Percentiles rank a stretch among this genome's conserved stretches.
Evolutionary conservation across 192 early-diverging fungal species (phyloP).

Genomic region (Jimgerdemannia lactiflua): DNA sequence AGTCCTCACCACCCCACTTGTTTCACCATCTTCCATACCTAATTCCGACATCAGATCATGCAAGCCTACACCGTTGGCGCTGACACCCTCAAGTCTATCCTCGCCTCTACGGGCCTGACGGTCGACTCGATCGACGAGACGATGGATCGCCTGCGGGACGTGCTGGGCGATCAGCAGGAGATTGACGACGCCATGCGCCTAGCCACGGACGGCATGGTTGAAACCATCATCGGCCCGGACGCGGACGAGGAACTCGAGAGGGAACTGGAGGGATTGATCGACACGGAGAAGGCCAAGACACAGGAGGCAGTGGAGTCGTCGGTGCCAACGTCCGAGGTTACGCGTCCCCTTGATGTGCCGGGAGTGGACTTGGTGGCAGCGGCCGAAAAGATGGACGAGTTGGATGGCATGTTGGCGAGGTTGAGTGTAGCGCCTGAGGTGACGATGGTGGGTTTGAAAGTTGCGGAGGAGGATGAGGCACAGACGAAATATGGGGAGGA

Average conservation of each 20-base stretch:
- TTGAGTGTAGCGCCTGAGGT: no score
- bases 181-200: conserved; percentile 51
- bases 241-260: conserved; percentile 1
- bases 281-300: not conserved
- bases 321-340: no score
- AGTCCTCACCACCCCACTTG: not conserved
- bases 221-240: not conserved
- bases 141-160: conserved; percentile 59
- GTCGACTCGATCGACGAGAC: conserved; percentile 50
- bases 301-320: not conserved
- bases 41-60: conserved; percentile 30
- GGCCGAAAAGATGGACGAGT: no score
- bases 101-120: conserved; percentile 41
- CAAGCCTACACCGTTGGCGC: conserved; percentile 59
- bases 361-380: no score
- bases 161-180: conserved; percentile 57
- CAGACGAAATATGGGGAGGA: no score
- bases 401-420: no score
- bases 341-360: no score
- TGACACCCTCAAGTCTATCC: conserved; percentile 44
- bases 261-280: not conserved
- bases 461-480: no score
- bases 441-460: no score
- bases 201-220: not conserved
- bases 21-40: conserved; percentile 10